phyloP scores from a whole-genome alignment of 495 filamentous ascomycete genomes.

The Penicillium tannophilum region DNA sequence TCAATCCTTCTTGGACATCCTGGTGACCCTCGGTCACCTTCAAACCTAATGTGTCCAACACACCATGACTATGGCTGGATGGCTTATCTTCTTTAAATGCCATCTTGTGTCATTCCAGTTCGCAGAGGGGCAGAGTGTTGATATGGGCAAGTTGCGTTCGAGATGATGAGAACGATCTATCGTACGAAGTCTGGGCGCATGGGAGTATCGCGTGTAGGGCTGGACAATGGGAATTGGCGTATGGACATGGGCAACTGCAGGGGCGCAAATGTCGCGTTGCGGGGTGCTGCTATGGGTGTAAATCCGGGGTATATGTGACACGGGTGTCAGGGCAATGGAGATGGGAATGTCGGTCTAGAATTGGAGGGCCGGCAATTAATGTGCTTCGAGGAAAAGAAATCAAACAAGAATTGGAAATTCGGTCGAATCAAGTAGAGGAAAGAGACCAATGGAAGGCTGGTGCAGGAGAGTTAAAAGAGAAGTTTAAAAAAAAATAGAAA shows the following conservation, averaged over 20 bases:
- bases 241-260: neutral
- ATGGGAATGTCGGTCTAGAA: neutral
- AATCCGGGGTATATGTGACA: neutral
- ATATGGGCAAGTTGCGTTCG: constrained; percentile 3
- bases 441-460: neutral
- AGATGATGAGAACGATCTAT: neutral
- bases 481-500: neutral
- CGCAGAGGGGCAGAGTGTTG: neutral
- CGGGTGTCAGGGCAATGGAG: no score
- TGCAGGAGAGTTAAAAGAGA: neutral
- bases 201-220: neutral
- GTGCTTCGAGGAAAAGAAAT: no score
- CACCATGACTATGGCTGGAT: constrained; percentile 1
- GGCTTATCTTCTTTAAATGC: constrained; percentile 21
- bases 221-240: no score
- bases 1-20: constrained; percentile 30
- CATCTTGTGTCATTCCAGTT: constrained; percentile 14
- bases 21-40: constrained; percentile 19
- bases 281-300: neutral
- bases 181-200: neutral
- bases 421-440: neutral
- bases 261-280: neutral
- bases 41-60: constrained; percentile 17
- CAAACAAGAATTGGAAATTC: no score
- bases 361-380: neutral